A percentile compares a stretch with the other conserved stretches of the same genome.
Evolutionary conservation across 805 yeast genomes (phyloP).

Genomic region (Maudiozyma turicensis): DNA sequence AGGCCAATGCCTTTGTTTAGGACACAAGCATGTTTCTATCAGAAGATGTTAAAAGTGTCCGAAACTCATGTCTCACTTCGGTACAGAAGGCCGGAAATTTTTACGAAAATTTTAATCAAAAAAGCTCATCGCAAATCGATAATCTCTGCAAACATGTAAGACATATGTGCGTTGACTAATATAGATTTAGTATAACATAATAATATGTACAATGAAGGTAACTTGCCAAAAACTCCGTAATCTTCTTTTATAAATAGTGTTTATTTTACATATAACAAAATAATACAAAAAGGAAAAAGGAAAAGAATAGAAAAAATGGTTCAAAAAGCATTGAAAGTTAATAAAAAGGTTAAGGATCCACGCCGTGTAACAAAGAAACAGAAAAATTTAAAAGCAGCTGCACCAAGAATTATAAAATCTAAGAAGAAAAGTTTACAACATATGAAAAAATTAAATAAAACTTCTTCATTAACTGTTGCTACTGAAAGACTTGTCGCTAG

Average conservation of each 20-base stretch:
- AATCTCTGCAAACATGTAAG: too few relatives aligned
- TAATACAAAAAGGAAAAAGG: background rate
- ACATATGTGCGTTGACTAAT: too few relatives aligned
- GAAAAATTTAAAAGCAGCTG: slow-evolving; percentile 55
- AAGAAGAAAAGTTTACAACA: slow-evolving; percentile 46
- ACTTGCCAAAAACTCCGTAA: too few relatives aligned
- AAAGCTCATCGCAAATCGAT: too few relatives aligned
- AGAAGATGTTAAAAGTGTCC: too few relatives aligned
- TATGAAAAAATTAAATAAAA: slow-evolving; percentile 47
- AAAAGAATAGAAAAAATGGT: slow-evolving; percentile 39
- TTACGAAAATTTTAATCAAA: too few relatives aligned
- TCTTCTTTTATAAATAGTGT: background rate
- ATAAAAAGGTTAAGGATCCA: slow-evolving; percentile 31
- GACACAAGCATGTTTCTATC: too few relatives aligned
- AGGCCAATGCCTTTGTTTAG: too few relatives aligned
- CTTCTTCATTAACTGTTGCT: slow-evolving; percentile 38
- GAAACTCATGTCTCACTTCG: too few relatives aligned
- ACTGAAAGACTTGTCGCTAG: slow-evolving; percentile 85
- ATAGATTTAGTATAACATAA: too few relatives aligned
- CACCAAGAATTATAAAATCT: slow-evolving; percentile 64
- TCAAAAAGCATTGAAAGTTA: slow-evolving; percentile 59
- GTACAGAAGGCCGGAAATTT: too few relatives aligned
- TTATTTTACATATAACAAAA: background rate
- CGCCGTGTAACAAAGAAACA: slow-evolving; percentile 50
- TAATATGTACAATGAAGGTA: too few relatives aligned